Percentiles rank a stretch among this genome's conserved stretches.
phyloP scores from a whole-genome alignment of 177 flowering plant genomes.

The Vitis hybrid region DNA sequence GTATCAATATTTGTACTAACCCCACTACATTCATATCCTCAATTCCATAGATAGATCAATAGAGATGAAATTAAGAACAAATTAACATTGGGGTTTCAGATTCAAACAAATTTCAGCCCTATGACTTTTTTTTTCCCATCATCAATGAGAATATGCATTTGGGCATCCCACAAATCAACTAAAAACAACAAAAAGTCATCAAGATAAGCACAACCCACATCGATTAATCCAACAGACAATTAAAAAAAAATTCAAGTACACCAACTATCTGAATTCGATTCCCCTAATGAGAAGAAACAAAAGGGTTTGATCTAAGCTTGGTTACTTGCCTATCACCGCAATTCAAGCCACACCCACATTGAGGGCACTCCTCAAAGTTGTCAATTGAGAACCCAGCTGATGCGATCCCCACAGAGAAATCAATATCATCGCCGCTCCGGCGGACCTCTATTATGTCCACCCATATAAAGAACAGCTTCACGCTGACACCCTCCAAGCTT shows the following conservation, averaged over 20 bases:
- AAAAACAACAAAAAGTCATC: too few relatives aligned
- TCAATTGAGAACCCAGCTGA: constrained; percentile 37
- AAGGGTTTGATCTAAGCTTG: constrained; percentile 12
- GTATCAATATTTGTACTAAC: too few relatives aligned
- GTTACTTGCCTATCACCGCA: constrained; percentile 14
- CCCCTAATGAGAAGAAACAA: constrained; percentile 21
- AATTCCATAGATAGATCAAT: too few relatives aligned
- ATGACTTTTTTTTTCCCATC: too few relatives aligned
- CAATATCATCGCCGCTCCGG: constrained; percentile 29
- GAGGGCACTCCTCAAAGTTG: constrained; percentile 39
- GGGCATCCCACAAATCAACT: too few relatives aligned
- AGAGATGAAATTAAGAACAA: too few relatives aligned
- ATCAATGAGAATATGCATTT: too few relatives aligned
- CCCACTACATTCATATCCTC: too few relatives aligned
- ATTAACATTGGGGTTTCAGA: too few relatives aligned
- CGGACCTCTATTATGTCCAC: constrained; percentile 36
- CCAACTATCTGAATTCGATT: too few relatives aligned
- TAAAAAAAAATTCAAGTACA: not conserved
- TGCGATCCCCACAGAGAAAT: constrained; percentile 44
- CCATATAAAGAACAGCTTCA: constrained; percentile 42
- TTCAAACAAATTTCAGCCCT: too few relatives aligned
- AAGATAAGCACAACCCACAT: too few relatives aligned
- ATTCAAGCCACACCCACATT: constrained; percentile 47
- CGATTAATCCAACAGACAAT: not conserved
- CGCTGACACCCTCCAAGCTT: constrained; percentile 37